Conservation (phyloP, 495 filamentous ascomycete genomes). For the Talaromyces adpressus region DNA sequence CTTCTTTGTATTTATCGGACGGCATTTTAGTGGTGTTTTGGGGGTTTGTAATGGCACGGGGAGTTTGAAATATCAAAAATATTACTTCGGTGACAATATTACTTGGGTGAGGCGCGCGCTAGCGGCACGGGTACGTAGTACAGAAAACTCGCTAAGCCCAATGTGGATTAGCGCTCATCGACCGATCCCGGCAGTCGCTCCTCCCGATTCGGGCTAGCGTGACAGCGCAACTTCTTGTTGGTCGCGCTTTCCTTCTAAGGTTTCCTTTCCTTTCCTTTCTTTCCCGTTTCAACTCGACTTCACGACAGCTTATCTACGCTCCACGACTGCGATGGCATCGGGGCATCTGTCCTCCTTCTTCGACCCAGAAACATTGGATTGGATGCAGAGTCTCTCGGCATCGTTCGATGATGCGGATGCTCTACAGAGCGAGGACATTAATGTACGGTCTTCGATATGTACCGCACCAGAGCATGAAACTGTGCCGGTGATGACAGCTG, state of each 20-base stretch:
- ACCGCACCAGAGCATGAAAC: background rate
- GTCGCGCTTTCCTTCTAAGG: background rate
- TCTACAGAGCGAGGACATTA: background rate
- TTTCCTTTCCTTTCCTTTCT: too few species aligned
- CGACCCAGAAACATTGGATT: background rate
- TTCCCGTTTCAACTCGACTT: background rate
- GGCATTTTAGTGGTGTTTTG: conserved; percentile 1
- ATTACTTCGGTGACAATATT: too few species aligned
- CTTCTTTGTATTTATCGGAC: background rate
- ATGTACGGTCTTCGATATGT: background rate
- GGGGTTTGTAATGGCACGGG: background rate
- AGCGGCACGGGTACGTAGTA: too few species aligned
- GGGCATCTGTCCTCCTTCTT: background rate
- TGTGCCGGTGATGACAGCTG: background rate
- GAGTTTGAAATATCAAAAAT: background rate
- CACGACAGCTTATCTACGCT: background rate
- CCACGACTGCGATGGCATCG: background rate
- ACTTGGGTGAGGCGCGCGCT: too few species aligned
- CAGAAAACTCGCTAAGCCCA: background rate
- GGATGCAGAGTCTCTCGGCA: background rate
- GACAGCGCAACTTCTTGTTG: background rate
- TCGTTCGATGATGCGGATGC: background rate
- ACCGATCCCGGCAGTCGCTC: background rate
- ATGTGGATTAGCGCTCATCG: background rate
- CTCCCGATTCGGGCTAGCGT: background rate